Evolutionary conservation across 441 rosid species (phyloP).

Genomic region (Adansonia madagascariensis): DNA sequence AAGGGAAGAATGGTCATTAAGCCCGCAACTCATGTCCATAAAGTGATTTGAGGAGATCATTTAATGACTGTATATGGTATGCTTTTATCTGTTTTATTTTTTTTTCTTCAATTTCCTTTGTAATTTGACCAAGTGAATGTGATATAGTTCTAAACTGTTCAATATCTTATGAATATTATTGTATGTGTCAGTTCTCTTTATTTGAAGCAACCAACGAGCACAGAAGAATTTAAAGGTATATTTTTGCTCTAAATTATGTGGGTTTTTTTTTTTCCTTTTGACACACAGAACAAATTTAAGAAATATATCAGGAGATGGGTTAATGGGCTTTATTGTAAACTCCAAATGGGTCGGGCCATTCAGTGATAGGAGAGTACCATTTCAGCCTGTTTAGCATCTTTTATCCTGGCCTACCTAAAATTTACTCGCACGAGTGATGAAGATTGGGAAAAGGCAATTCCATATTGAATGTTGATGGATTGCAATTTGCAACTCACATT

Average conservation of each 20-base stretch:
- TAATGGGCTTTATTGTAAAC: not conserved
- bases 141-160: constrained; percentile 25
- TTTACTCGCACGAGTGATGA: not conserved
- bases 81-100: not conserved
- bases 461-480: not conserved
- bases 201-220: too few species aligned
- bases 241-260: not conserved
- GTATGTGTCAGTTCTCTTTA: constrained; percentile 23
- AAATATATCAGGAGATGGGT: not conserved
- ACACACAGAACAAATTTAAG: too few species aligned
- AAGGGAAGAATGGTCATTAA: constrained; percentile 56
- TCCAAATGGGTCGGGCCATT: not conserved
- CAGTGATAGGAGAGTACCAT: not conserved
- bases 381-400: not conserved
- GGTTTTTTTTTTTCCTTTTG: too few species aligned
- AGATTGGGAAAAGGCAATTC: not conserved
- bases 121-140: constrained; percentile 32
- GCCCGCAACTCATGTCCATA: constrained; percentile 32
- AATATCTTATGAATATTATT: constrained; percentile 20
- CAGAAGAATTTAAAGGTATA: not conserved
- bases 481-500: not conserved
- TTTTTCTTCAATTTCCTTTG: constrained; percentile 20
- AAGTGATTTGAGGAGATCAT: constrained; percentile 10
- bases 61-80: constrained; percentile 44
- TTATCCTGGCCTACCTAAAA: not conserved